These are phyloP conservation scores for Candida adriatica DNA, from an alignment of 805 yeast genomes.

Conservation along the genomic window DNA sequence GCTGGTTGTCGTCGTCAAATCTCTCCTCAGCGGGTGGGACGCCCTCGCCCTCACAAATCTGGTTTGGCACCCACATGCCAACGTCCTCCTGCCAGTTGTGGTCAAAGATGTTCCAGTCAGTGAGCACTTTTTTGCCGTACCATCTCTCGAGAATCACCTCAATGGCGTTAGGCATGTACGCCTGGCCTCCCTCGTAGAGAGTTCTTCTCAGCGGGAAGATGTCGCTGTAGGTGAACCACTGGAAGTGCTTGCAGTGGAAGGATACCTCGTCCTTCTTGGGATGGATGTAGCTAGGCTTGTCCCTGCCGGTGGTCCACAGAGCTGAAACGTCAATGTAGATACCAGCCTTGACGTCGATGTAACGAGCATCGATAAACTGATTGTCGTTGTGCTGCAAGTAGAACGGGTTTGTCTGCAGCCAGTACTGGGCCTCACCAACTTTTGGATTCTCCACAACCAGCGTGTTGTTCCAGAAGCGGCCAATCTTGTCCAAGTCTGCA, in stretches of 20 bases:
- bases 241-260: slow-evolving; percentile 24
- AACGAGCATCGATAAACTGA: slow-evolving; percentile 37
- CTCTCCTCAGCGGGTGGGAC: slow-evolving; percentile 24
- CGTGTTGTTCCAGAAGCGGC: slow-evolving; percentile 41
- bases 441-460: slow-evolving; percentile 37
- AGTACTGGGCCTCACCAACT: slow-evolving; percentile 26
- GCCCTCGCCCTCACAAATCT: slow-evolving; percentile 25
- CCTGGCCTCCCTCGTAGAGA: slow-evolving; percentile 39
- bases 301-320: slow-evolving; percentile 18
- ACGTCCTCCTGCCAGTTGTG: slow-evolving; percentile 36
- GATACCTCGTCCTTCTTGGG: slow-evolving; percentile 12
- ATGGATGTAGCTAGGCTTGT: slow-evolving; percentile 6
- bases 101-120: slow-evolving; percentile 13
- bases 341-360: slow-evolving; percentile 43
- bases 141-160: slow-evolving; percentile 30
- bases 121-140: slow-evolving; percentile 27
- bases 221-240: slow-evolving; percentile 26
- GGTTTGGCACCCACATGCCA: slow-evolving; percentile 40
- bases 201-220: slow-evolving; percentile 38
- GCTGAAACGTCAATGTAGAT: slow-evolving; percentile 45
- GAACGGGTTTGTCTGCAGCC: slow-evolving; percentile 29
- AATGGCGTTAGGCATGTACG: slow-evolving; percentile 36
- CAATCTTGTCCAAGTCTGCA: slow-evolving; percentile 34
- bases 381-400: slow-evolving; percentile 33
- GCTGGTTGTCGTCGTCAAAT: slow-evolving; percentile 21